Evolutionary conservation across 1,139 yeast genomes (phyloP).

Genomic region (Lodderomyces pseudojiufengensis): DNA sequence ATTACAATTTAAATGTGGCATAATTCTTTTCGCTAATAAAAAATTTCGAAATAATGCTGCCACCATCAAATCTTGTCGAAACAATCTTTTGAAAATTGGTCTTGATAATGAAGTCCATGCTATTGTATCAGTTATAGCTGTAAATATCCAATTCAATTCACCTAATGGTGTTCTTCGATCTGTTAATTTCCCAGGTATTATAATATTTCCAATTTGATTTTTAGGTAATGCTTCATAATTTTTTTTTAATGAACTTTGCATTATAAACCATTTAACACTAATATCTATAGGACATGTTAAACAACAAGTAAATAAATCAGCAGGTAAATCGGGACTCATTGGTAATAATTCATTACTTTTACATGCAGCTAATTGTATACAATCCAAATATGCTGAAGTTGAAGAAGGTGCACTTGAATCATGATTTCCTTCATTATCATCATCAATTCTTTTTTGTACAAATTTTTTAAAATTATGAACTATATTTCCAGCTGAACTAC

Average conservation of each 20-base stretch:
- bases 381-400: slow-evolving; percentile 72
- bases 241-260: slow-evolving; percentile 71
- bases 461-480: slow-evolving; percentile 86
- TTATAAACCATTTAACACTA: slow-evolving; percentile 85
- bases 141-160: slow-evolving; percentile 95
- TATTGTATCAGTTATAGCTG: slow-evolving; percentile 96
- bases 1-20: slow-evolving; percentile 92
- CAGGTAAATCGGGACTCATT: slow-evolving; percentile 93
- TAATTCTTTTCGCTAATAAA: slow-evolving; percentile 82
- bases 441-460: slow-evolving; percentile 86
- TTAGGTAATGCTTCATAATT: slow-evolving; percentile 52
- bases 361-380: slow-evolving; percentile 94
- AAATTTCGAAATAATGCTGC: slow-evolving; percentile 95
- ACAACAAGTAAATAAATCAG: slow-evolving; percentile 93
- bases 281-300: slow-evolving; percentile 94
- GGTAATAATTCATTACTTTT: slow-evolving; percentile 81
- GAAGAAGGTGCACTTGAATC: slow-evolving; percentile 64
- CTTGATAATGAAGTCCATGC: slow-evolving; percentile 95
- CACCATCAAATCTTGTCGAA: slow-evolving; percentile 93
- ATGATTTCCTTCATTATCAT: slow-evolving; percentile 73
- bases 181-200: slow-evolving; percentile 85
- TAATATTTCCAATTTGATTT: slow-evolving; percentile 57
- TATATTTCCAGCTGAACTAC: slow-evolving; percentile 93
- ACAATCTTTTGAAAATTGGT: slow-evolving; percentile 81
- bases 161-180: slow-evolving; percentile 95